Percentiles rank a stretch among this genome's conserved stretches.
Conservation (phyloP, 2,329 filamentous ascomycete genomes). For the Trichoderma atrobrunneum region DNA sequence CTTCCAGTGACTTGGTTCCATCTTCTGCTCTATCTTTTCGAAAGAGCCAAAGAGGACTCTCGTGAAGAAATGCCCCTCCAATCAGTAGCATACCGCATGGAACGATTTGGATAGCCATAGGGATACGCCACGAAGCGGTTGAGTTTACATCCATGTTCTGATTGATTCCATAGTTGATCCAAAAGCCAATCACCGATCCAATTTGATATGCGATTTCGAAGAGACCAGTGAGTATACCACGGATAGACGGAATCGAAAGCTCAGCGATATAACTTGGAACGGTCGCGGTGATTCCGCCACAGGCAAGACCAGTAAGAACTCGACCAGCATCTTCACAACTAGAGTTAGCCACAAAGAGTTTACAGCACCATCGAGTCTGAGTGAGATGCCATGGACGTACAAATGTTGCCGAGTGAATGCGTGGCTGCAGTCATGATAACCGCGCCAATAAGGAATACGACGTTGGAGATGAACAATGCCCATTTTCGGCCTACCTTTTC, state of each 20-base stretch:
- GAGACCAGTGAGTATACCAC: slow-evolving; percentile 56
- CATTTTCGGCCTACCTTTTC: slow-evolving; percentile 50
- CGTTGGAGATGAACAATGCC: slow-evolving; percentile 45
- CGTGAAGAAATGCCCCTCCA: slow-evolving; percentile 45
- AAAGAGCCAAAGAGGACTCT: slow-evolving; percentile 41
- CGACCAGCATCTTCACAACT: slow-evolving; percentile 50
- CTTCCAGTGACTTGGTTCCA: slow-evolving; percentile 33
- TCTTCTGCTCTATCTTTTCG: slow-evolving; percentile 34
- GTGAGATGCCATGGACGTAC: slow-evolving; percentile 16
- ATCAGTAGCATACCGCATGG: slow-evolving; percentile 43
- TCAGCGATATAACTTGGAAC: slow-evolving; percentile 65
- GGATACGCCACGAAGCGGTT: slow-evolving; percentile 45
- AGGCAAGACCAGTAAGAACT: slow-evolving; percentile 55
- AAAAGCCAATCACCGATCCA: slow-evolving; percentile 51
- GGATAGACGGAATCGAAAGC: slow-evolving; percentile 55
- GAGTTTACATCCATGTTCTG: slow-evolving; percentile 35
- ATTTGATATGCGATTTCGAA: slow-evolving; percentile 54
- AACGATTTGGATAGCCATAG: slow-evolving; percentile 46
- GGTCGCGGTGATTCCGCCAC: slow-evolving; percentile 56
- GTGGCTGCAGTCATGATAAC: slow-evolving; percentile 43
- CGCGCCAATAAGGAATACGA: slow-evolving; percentile 44
- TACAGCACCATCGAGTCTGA: rapidly evolving
- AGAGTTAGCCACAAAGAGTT: background rate
- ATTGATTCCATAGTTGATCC: slow-evolving; percentile 46
- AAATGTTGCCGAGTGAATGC: slow-evolving; percentile 44